These are phyloP conservation scores for Phycomyces blakesleeanus DNA, from an alignment of 192 early-diverging fungal genomes.

Conservation along the genomic window DNA sequence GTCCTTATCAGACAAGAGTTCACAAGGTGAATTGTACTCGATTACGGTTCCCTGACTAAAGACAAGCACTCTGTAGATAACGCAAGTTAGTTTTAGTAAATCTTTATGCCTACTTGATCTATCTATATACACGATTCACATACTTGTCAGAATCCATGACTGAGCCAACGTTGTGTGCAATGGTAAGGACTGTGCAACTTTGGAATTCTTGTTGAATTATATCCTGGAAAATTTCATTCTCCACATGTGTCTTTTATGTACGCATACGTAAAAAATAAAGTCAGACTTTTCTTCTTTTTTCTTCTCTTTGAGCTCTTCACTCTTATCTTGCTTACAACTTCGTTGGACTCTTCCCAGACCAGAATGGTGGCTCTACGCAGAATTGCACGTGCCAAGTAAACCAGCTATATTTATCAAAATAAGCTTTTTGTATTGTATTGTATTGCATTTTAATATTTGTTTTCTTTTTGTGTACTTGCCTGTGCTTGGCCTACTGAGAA, in stretches of 20 bases:
- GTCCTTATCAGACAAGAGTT: no score
- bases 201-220: conserved; percentile 31
- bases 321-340: conserved; percentile 40
- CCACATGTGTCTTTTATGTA: conserved; percentile 44
- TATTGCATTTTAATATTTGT: neutral
- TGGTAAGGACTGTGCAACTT: conserved; percentile 43
- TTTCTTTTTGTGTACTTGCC: conserved; percentile 22
- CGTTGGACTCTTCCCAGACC: conserved; percentile 83
- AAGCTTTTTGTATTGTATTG: conserved; percentile 30
- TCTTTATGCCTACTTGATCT: no score
- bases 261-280: neutral
- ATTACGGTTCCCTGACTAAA: no score
- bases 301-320: conserved; percentile 19
- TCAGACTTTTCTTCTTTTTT: conserved; percentile 14
- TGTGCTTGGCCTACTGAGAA: conserved; percentile 75
- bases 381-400: conserved; percentile 59
- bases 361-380: conserved; percentile 67
- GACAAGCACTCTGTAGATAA: no score
- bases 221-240: conserved; percentile 64
- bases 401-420: conserved; percentile 21
- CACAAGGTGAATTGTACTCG: no score
- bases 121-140: no score
- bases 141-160: conserved; percentile 67
- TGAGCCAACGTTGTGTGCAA: conserved; percentile 54
- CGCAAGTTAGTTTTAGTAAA: no score